Evolutionary conservation across 225 moss, liverwort and hornwort genomes (phyloP).

Genomic region (Neckera pumila): DNA sequence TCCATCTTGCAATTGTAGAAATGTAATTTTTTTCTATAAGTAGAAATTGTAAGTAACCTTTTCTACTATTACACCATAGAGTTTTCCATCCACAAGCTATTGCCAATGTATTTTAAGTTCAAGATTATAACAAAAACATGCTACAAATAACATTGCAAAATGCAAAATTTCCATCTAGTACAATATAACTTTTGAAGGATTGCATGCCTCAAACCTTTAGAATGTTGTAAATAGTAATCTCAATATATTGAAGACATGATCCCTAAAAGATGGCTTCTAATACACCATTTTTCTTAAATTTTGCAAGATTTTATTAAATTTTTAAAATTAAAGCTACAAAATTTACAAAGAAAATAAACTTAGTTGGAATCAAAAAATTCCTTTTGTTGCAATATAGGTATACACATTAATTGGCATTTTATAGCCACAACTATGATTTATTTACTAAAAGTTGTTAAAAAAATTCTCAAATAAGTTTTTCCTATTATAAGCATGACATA

Average conservation of each 20-base stretch:
- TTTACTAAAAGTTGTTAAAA: background rate
- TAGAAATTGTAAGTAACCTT: too few species aligned
- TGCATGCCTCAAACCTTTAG: background rate
- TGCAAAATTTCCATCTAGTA: too few species aligned
- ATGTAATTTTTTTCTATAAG: too few species aligned
- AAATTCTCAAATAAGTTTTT: background rate
- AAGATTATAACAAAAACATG: background rate
- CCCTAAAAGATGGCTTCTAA: background rate
- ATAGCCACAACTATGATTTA: background rate
- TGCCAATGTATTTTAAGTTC: background rate
- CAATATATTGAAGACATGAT: fast-evolving
- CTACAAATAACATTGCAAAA: background rate
- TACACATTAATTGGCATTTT: background rate
- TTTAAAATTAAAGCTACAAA: too few species aligned
- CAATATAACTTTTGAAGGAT: too few species aligned
- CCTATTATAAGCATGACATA: too few species aligned
- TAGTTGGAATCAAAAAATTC: background rate
- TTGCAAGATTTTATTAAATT: too few species aligned
- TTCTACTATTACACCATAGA: background rate
- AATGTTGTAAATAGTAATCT: background rate
- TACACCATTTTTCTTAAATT: background rate
- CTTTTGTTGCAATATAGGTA: background rate
- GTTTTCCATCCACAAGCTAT: fast-evolving
- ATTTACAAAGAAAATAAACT: too few species aligned
- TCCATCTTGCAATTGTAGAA: too few species aligned